Conservation (phyloP, 176 grass and related monocot species). For the Juncus inflexus region DNA sequence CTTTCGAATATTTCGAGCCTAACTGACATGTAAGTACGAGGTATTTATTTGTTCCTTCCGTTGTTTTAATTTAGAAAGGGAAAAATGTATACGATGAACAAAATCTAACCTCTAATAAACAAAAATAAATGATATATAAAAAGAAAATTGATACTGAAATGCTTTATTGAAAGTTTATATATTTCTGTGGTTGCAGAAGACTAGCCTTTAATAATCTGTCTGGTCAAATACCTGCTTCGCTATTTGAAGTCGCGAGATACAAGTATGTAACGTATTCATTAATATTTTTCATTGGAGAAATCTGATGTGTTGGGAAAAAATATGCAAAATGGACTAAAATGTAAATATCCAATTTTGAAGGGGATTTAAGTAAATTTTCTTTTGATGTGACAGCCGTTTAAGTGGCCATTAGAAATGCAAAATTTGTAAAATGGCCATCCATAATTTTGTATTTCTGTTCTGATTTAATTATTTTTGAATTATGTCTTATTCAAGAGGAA, state of each 20-base stretch:
- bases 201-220: conserved; percentile 83
- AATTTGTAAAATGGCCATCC: too few relatives aligned
- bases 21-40: conserved; percentile 71
- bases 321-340: too few relatives aligned
- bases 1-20: conserved; percentile 63
- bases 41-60: conserved; percentile 3
- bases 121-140: too few relatives aligned
- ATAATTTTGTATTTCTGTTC: too few relatives aligned
- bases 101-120: too few relatives aligned
- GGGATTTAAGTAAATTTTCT: too few relatives aligned
- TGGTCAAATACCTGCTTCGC: conserved; percentile 67
- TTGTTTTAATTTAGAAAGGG: conserved; percentile 21
- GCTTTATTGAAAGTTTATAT: conserved; percentile 19
- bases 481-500: too few relatives aligned
- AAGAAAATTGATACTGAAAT: background rate
- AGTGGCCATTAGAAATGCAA: too few relatives aligned
- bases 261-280: conserved; percentile 46
- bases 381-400: too few relatives aligned
- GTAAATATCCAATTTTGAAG: too few relatives aligned
- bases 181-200: conserved; percentile 45
- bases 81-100: background rate
- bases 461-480: too few relatives aligned
- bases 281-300: background rate
- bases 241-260: conserved; percentile 92
- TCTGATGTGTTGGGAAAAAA: too few relatives aligned